Base-by-base conservation (phyloP, 352 stramenopile species). In the Pythium chondricola region DNA sequence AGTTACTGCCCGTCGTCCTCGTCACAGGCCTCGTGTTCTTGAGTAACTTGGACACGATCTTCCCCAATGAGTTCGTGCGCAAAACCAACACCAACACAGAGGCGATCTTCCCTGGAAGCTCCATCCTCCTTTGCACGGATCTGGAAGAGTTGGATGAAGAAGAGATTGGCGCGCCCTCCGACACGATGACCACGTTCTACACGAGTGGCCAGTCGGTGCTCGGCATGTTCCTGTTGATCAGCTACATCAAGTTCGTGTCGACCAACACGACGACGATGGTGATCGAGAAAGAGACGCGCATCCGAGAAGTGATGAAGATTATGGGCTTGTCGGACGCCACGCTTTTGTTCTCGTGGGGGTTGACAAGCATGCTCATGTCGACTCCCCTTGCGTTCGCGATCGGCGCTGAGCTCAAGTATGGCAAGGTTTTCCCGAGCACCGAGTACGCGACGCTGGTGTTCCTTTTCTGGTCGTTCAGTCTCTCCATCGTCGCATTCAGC, bases 271-370 rank as follows among this genome's bases (percentile, higher is more conserved):
- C 74, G 1, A 63, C 54, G 1, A 83, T 91, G 61, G 73, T 91
- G 10, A 74, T 84, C n/a, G 76, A 91, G 33, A 91, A 91, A 44
- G 76, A 87, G 47, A 82, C 67, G 21, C 49, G 69, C 21, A 61
- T 88, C 16, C 70, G 74, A 2, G 70, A 88, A 37, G 64, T 85
- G 18, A 88, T 91, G 76, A 81, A 77, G 61, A 88, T 85, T 56
- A 91, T 88, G 79, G 79, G 79, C 0, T 52, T 87, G 1, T 74
- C 67, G 1, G 71, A 82, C 40, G 32, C 47, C 9, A 81, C 73
- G 17, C 56, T 85, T 31, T 66, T 83, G 29, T 52, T 46, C n/a
- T 82, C 73, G 6, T 85, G 74, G 71, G 58, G 56, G 11, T 29
- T 80, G 9, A 79, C 70, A 3, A 72, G 51, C 7, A 47, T 54